Percentiles rank a stretch among this genome's conserved stretches.
phyloP scores from a whole-genome alignment of 148 eudicot genomes.

The Rhododendron ferrugineum region DNA sequence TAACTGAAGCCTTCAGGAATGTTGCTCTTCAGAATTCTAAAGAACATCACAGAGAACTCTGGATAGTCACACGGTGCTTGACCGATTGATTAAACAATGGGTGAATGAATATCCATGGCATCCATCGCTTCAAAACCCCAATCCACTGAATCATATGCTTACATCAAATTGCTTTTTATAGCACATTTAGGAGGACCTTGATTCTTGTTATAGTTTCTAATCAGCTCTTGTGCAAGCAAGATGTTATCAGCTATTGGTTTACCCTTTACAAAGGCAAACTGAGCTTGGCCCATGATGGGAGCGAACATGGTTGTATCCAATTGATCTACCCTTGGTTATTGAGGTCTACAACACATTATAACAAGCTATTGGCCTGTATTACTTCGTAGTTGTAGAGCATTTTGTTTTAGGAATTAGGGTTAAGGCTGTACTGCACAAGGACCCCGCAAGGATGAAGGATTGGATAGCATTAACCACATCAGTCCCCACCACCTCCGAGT shows the following conservation, averaged over 20 bases:
- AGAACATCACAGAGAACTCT: too few relatives aligned
- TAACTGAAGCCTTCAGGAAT: too few relatives aligned
- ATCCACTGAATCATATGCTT: not conserved
- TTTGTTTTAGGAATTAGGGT: not conserved
- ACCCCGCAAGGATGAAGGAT: too few relatives aligned
- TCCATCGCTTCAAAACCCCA: not conserved
- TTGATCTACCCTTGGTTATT: not conserved
- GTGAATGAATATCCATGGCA: not conserved
- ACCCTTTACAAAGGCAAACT: not conserved
- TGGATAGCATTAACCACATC: too few relatives aligned
- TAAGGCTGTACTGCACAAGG: too few relatives aligned
- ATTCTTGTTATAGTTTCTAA: not conserved
- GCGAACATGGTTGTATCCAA: not conserved
- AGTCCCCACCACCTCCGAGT: too few relatives aligned
- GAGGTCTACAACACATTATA: not conserved
- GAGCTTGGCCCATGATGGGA: not conserved
- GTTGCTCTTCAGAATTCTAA: too few relatives aligned
- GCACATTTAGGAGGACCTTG: not conserved
- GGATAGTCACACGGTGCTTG: too few relatives aligned
- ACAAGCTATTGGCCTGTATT: not conserved
- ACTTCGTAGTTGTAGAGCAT: not conserved
- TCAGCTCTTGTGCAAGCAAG: not conserved
- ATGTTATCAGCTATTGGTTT: not conserved
- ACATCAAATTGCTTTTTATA: not conserved
- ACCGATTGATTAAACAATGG: too few relatives aligned